phyloP scores from a whole-genome alignment of 148 eudicot genomes.

The Fagopyrum tataricum region DNA sequence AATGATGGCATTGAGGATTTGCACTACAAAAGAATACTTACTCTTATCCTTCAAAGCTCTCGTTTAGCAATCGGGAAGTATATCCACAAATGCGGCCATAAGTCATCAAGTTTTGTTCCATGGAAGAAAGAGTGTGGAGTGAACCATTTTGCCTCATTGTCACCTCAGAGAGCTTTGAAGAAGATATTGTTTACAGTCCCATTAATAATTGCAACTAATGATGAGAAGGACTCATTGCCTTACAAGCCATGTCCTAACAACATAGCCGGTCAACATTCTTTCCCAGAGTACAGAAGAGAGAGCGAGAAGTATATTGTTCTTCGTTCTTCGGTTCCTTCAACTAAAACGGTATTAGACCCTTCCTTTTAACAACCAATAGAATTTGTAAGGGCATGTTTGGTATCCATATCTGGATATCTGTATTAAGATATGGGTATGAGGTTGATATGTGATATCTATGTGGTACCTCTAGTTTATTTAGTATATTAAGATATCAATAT shows the following conservation, averaged over 20 bases:
- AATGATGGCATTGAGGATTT: constrained; percentile 24
- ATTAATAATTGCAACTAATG: constrained; percentile 16
- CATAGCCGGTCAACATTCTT: not conserved
- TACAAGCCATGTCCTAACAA: constrained; percentile 7
- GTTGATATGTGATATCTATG: no score
- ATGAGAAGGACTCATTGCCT: not conserved
- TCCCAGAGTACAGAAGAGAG: constrained; percentile 22
- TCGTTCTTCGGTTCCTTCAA: constrained; percentile 33
- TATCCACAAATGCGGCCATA: not conserved
- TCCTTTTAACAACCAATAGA: no score
- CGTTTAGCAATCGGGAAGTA: constrained; percentile 7
- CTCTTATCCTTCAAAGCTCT: constrained; percentile 17
- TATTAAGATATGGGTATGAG: no score
- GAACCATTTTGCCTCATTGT: constrained; percentile 2
- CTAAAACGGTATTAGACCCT: constrained; percentile 23
- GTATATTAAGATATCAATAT: no score
- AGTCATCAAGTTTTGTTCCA: constrained; percentile 27
- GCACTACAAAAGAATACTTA: constrained; percentile 27
- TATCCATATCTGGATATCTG: no score
- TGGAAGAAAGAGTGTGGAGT: constrained; percentile 24
- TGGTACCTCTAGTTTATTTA: no score
- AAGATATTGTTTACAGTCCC: constrained; percentile 26
- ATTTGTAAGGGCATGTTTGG: no score
- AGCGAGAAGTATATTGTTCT: constrained; percentile 31
- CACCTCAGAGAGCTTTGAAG: constrained; percentile 28